phyloP scores from a whole-genome alignment of 2,329 filamentous ascomycete species.

The Alternaria sp. region DNA sequence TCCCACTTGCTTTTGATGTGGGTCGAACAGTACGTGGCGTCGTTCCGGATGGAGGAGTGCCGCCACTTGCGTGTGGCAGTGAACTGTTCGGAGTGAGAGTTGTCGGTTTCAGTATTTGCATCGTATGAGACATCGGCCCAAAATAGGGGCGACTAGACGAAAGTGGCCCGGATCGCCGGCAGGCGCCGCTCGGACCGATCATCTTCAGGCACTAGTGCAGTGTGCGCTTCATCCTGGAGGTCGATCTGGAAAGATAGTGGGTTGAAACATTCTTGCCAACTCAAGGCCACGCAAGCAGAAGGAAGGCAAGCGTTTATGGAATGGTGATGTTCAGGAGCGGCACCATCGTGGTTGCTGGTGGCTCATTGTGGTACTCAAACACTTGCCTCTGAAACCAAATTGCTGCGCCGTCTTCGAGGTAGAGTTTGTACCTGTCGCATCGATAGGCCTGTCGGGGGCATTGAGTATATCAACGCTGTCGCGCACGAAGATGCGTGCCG shows the following conservation, averaged over 20 bases:
- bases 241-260: background rate
- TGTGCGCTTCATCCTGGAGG: background rate
- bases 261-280: background rate
- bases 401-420: background rate
- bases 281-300: background rate
- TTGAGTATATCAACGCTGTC: background rate
- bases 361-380: background rate
- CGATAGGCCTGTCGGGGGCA: background rate
- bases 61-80: background rate
- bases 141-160: background rate
- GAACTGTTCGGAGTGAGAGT: background rate
- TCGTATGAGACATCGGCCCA: background rate
- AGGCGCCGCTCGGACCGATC: slow-evolving; percentile 11
- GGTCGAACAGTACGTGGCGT: background rate
- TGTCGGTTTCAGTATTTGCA: slow-evolving; percentile 9
- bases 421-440: background rate
- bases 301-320: background rate
- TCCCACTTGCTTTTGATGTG: background rate
- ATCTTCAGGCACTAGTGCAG: background rate
- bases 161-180: slow-evolving; percentile 3
- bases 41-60: slow-evolving; percentile 4
- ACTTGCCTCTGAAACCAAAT: background rate
- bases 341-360: background rate
- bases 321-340: background rate
- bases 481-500: background rate